phyloP scores from a whole-genome alignment of 2,329 filamentous ascomycete species.

The Paecilomyces sp. region DNA sequence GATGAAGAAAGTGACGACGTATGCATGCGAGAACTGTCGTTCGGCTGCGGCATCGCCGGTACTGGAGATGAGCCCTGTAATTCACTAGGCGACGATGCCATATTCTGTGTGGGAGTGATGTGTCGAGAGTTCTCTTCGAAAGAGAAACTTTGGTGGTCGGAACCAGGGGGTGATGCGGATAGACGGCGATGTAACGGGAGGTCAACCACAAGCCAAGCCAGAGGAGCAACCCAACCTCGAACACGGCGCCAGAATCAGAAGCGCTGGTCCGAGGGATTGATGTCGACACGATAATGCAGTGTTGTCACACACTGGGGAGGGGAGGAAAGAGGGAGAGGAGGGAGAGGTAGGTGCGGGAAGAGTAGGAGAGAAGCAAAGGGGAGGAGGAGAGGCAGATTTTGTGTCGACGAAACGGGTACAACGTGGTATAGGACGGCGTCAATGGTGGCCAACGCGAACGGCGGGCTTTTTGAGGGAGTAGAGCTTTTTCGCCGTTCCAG shows the following conservation, averaged over 20 bases:
- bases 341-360: background rate
- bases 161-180: background rate
- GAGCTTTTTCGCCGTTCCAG: background rate
- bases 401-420: background rate
- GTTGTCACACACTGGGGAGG: background rate
- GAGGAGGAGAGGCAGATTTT: background rate
- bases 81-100: conserved; percentile 27
- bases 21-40: conserved; percentile 30
- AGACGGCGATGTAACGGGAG: background rate
- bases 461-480: background rate
- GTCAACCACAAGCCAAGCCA: background rate
- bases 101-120: conserved; percentile 6
- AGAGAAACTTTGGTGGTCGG: background rate
- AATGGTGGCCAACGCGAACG: background rate
- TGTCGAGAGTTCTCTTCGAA: background rate
- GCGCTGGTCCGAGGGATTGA: background rate
- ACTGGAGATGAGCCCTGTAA: conserved; percentile 32
- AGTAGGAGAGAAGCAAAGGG: background rate
- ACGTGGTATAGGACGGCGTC: background rate
- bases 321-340: background rate
- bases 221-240: background rate
- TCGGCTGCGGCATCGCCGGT: conserved; percentile 32
- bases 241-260: background rate
- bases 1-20: conserved; percentile 38
- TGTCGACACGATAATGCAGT: background rate